phyloP scores from a whole-genome alignment of 768 basidiomycete species.

The Termitomyces heimii region DNA sequence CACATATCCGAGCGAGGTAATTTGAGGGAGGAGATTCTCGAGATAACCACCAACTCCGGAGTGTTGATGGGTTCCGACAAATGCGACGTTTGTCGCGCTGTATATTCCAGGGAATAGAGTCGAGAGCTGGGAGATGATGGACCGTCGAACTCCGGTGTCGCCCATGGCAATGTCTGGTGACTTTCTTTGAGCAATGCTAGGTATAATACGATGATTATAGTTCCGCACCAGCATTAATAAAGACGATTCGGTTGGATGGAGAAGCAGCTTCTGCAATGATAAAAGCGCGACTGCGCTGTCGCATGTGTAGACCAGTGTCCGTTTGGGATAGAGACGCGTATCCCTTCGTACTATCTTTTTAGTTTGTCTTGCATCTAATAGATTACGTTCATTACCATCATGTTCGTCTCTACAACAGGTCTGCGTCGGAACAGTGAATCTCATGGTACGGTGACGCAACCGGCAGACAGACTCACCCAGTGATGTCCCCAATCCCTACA shows the following conservation, averaged over 20 bases:
- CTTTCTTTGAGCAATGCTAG: not conserved
- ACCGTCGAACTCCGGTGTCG: conserved; percentile 68
- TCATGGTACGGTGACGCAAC: not conserved
- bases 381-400: conserved; percentile 48
- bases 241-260: conserved; percentile 57
- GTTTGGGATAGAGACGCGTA: conserved; percentile 62
- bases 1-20: conserved; percentile 72
- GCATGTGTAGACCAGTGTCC: conserved; percentile 73
- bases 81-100: conserved; percentile 64
- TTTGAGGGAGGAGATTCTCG: conserved; percentile 72
- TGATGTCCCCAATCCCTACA: conserved; percentile 69
- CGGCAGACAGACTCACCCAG: conserved; percentile 40
- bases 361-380: not conserved
- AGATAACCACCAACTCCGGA: conserved; percentile 75
- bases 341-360: conserved; percentile 34
- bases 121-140: conserved; percentile 55
- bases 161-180: conserved; percentile 73
- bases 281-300: conserved; percentile 72
- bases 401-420: conserved; percentile 77
- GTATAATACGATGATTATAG: not conserved
- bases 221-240: conserved; percentile 62
- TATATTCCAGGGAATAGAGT: conserved; percentile 58
- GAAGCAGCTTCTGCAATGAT: conserved; percentile 60
- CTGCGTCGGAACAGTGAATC: conserved; percentile 24
- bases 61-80: conserved; percentile 73